These are phyloP conservation scores for Hypericum androsaemum DNA, from an alignment of 345 rosid genomes.

Conservation along the genomic window DNA sequence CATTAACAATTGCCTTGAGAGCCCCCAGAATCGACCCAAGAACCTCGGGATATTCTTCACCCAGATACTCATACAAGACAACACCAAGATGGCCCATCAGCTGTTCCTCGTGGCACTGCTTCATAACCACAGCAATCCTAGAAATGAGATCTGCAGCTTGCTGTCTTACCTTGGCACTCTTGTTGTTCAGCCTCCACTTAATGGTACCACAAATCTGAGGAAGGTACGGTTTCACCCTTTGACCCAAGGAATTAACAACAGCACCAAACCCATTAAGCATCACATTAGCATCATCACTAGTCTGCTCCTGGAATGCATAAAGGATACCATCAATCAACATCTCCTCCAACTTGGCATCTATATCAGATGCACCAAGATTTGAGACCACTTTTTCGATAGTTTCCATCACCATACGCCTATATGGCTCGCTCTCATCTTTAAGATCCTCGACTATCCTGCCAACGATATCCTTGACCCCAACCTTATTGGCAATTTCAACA, in stretches of 20 bases:
- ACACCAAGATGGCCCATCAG: constrained; percentile 99
- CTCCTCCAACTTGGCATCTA: constrained; percentile 89
- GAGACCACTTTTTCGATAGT: constrained; percentile 95
- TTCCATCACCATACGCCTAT: constrained; percentile 97
- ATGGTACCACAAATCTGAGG: constrained; percentile 99
- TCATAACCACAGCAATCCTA: constrained; percentile 95
- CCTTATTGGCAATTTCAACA: constrained; percentile 92
- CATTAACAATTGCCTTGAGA: constrained; percentile 94
- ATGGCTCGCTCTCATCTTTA: constrained; percentile 92
- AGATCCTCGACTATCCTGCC: constrained; percentile 88
- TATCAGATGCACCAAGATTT: constrained; percentile 92
- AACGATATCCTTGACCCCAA: constrained; percentile 92
- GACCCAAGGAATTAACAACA: constrained; percentile 92
- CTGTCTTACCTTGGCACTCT: constrained; percentile 98
- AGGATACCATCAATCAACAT: constrained; percentile 95
- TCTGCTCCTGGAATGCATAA: constrained; percentile 98
- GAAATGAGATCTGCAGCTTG: constrained; percentile 99
- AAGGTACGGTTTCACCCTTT: constrained; percentile 93
- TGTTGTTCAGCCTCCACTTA: constrained; percentile 98
- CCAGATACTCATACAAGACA: constrained; percentile 89
- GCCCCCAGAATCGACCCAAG: constrained; percentile 97
- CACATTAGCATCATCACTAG: constrained; percentile 92
- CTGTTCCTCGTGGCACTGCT: constrained; percentile 96
- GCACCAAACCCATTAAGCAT: constrained; percentile 99
- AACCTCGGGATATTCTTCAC: constrained; percentile 99